Percentiles rank a stretch among this genome's conserved stretches.
These are phyloP conservation scores for Talaromyces proteolyticus DNA, from an alignment of 495 filamentous ascomycete genomes.

Conservation along the genomic window DNA sequence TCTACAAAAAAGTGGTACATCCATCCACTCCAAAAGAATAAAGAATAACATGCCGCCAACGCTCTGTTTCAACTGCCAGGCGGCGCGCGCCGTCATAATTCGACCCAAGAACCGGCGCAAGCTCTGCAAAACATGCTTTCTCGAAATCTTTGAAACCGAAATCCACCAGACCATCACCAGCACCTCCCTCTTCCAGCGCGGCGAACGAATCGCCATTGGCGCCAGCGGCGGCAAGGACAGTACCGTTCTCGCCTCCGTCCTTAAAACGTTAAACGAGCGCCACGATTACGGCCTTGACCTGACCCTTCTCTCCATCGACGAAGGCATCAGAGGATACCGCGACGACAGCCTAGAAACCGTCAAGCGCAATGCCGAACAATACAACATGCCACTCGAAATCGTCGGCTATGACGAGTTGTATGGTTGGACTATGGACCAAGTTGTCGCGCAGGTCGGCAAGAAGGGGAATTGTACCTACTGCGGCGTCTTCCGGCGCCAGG, in stretches of 20 bases:
- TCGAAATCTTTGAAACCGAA: conserved; percentile 82
- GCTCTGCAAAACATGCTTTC: conserved; percentile 85
- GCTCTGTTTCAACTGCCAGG: conserved; percentile 69
- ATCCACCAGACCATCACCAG: conserved; percentile 86
- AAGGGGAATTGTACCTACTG: conserved; percentile 99
- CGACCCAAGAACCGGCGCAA: conserved; percentile 91
- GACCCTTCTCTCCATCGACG: conserved; percentile 85
- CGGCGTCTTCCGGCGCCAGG: conserved; percentile 92
- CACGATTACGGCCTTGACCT: conserved; percentile 83
- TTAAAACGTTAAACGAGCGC: conserved; percentile 91
- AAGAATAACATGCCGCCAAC: conserved; percentile 43
- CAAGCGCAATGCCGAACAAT: conserved; percentile 86
- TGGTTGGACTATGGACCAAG: conserved; percentile 99
- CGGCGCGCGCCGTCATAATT: conserved; percentile 76
- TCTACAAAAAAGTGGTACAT: background rate
- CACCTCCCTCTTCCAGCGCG: conserved; percentile 70
- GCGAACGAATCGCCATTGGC: conserved; percentile 88
- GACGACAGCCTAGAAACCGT: conserved; percentile 95
- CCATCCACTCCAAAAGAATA: background rate
- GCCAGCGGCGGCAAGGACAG: conserved; percentile 98
- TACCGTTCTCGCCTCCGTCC: conserved; percentile 87
- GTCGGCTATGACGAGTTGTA: conserved; percentile 93
- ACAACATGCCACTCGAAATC: conserved; percentile 84
- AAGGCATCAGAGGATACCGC: conserved; percentile 93
- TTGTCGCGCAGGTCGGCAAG: conserved; percentile 91